phyloP scores from a whole-genome alignment of 345 rosid genomes.

The Brassica carinata region DNA sequence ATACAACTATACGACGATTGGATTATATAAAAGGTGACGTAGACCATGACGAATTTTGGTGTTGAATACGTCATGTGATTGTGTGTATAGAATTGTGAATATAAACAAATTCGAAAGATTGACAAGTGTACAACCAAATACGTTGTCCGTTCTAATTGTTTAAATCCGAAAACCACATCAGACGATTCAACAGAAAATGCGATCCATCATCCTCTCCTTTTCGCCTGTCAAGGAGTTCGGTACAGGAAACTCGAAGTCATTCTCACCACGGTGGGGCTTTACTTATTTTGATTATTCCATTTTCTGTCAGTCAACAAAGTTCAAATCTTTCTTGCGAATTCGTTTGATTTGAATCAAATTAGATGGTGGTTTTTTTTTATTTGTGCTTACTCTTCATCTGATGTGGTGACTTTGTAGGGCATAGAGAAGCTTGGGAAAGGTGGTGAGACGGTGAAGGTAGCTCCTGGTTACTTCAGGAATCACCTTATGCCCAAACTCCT shows the following conservation, averaged over 20 bases:
- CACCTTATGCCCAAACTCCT: slow-evolving; percentile 93
- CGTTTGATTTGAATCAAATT: neutral
- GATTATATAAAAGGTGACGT: slow-evolving; percentile 23
- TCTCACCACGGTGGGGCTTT: slow-evolving; percentile 73
- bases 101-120: neutral
- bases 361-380: slow-evolving; percentile 7
- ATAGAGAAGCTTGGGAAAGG: slow-evolving; percentile 95
- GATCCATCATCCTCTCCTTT: slow-evolving; percentile 62
- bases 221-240: slow-evolving; percentile 82
- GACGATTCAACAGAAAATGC: slow-evolving; percentile 38
- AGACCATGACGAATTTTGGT: slow-evolving; percentile 20
- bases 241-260: slow-evolving; percentile 82
- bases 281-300: neutral
- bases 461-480: slow-evolving; percentile 91
- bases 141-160: slow-evolving; percentile 12
- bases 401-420: slow-evolving; percentile 42
- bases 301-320: neutral
- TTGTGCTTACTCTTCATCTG: neutral
- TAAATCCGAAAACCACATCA: slow-evolving; percentile 24
- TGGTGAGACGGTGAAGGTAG: slow-evolving; percentile 89
- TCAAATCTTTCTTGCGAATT: neutral
- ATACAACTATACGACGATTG: slow-evolving; percentile 18
- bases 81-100: neutral
- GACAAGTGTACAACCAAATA: slow-evolving; percentile 15
- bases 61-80: slow-evolving; percentile 32